Percentiles rank a stretch among this genome's conserved stretches.
These are phyloP conservation scores for Wallacemonas sp. DNA, from an alignment of 208 protist genomes.

Conservation along the genomic window DNA sequence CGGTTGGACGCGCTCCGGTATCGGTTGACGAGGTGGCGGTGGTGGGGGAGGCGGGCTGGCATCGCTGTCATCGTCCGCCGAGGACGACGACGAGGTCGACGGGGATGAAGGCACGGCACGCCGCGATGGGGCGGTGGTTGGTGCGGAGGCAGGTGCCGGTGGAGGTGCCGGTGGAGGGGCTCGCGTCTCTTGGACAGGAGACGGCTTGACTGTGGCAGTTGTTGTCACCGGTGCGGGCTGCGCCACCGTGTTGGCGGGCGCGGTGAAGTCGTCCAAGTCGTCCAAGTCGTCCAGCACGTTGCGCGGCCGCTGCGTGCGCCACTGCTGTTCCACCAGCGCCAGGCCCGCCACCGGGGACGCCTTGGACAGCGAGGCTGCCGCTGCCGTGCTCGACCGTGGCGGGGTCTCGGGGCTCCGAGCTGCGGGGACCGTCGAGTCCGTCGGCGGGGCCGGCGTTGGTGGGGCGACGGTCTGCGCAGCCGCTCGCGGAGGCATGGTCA, in stretches of 20 bases:
- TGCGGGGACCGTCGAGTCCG: too few species aligned
- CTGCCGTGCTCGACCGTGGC: background rate
- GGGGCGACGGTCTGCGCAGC: too few species aligned
- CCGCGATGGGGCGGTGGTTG: background rate
- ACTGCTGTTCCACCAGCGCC: conserved; percentile 12
- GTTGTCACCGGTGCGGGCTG: background rate
- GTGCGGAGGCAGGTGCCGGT: background rate
- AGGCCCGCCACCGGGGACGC: conserved; percentile 5
- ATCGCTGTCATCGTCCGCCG: too few species aligned
- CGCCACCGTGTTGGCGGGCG: background rate
- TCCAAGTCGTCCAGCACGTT: background rate
- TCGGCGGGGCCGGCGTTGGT: too few species aligned
- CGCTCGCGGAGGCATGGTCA: too few species aligned
- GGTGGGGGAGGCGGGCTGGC: too few species aligned
- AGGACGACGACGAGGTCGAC: too few species aligned
- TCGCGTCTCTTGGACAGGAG: background rate
- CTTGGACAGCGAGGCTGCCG: background rate
- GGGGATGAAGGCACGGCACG: too few species aligned
- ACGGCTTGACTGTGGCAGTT: background rate
- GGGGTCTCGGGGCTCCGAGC: background rate
- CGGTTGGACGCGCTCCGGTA: too few species aligned
- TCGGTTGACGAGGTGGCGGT: too few species aligned
- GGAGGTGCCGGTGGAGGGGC: background rate
- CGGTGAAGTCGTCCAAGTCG: background rate
- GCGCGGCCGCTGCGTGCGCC: conserved; percentile 8